Percentiles rank a stretch among this genome's conserved stretches.
Evolutionary conservation across 2,329 filamentous ascomycete genomes (phyloP).

Genomic region (Phaeomoniella chlamydospora): DNA sequence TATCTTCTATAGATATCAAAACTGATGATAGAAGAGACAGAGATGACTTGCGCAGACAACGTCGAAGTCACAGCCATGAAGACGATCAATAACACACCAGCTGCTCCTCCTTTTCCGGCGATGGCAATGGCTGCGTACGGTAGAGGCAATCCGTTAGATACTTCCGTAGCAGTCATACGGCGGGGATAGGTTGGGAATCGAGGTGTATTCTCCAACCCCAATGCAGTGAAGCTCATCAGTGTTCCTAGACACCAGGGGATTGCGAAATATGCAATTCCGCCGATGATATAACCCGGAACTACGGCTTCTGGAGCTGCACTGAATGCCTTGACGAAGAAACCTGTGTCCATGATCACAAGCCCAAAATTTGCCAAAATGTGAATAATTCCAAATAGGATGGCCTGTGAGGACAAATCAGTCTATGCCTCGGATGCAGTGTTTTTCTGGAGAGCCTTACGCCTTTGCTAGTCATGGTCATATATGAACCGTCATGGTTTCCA

Average conservation of each 20-base stretch:
- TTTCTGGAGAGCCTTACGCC: conserved; percentile 29
- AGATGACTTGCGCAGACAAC: conserved; percentile 36
- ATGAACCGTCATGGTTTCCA: conserved; percentile 37
- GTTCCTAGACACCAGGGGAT: conserved; percentile 41
- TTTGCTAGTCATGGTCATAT: conserved; percentile 38
- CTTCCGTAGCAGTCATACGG: conserved; percentile 21
- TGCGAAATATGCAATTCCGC: conserved; percentile 2
- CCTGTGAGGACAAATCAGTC: conserved; percentile 32
- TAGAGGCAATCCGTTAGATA: conserved; percentile 21
- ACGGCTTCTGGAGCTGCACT: conserved; percentile 10
- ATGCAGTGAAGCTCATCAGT: conserved; percentile 31
- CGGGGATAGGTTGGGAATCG: conserved; percentile 36
- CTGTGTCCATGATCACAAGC: too few species aligned
- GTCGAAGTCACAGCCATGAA: conserved; percentile 32
- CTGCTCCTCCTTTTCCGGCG: conserved; percentile 23
- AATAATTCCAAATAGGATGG: too few species aligned
- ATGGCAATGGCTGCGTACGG: conserved; percentile 23
- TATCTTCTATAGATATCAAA: conserved; percentile 40
- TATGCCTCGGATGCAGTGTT: background rate
- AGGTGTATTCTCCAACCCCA: conserved; percentile 31
- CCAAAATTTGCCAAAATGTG: too few species aligned
- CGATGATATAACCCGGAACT: conserved; percentile 11
- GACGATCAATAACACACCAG: conserved; percentile 20
- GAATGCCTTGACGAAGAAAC: conserved; percentile 21
- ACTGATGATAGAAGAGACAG: conserved; percentile 36